Evolutionary conservation across 371 early-diverging fungal species (phyloP).

Genomic region (Apophysomyces sp.): DNA sequence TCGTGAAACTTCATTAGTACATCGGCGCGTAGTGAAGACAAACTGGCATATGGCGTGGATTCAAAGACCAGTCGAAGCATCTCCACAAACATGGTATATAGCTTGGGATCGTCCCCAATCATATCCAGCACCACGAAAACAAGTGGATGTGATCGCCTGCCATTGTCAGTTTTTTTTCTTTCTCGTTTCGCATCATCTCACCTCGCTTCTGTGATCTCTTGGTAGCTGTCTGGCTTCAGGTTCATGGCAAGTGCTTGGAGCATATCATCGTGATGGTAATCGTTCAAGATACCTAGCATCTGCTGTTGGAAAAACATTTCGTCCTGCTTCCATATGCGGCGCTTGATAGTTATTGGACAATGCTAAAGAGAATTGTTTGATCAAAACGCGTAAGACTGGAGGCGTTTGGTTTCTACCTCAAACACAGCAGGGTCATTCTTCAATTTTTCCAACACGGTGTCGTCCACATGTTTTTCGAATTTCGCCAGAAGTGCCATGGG

Average conservation of each 20-base stretch:
- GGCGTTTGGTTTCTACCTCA: conserved; percentile 20
- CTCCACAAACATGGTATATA: conserved; percentile 60
- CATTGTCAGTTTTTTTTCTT: background rate
- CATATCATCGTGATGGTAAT: conserved; percentile 42
- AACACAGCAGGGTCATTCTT: conserved; percentile 49
- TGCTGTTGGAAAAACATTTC: conserved; percentile 41
- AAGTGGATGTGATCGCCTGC: conserved; percentile 57
- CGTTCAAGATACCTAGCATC: conserved; percentile 38
- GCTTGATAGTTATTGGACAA: conserved; percentile 42
- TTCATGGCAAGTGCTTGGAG: conserved; percentile 49
- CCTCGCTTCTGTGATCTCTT: conserved; percentile 52
- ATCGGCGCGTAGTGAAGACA: conserved; percentile 71
- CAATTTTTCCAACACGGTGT: conserved; percentile 50
- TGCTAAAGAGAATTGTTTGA: conserved; percentile 16
- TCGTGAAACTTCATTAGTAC: conserved; percentile 70
- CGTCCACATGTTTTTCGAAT: conserved; percentile 50
- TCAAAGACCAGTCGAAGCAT: conserved; percentile 60
- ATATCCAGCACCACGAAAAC: conserved; percentile 50
- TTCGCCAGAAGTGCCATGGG: conserved; percentile 63
- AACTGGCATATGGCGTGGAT: conserved; percentile 54
- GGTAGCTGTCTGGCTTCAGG: conserved; percentile 45
- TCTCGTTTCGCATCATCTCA: conserved; percentile 1
- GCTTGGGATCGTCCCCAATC: conserved; percentile 53
- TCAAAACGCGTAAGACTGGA: background rate
- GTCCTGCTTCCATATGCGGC: conserved; percentile 51